Percentiles rank a stretch among this genome's conserved stretches.
These are phyloP conservation scores for Stromatinia cepivora DNA, from an alignment of 2,329 filamentous ascomycete species.

Conservation along the genomic window DNA sequence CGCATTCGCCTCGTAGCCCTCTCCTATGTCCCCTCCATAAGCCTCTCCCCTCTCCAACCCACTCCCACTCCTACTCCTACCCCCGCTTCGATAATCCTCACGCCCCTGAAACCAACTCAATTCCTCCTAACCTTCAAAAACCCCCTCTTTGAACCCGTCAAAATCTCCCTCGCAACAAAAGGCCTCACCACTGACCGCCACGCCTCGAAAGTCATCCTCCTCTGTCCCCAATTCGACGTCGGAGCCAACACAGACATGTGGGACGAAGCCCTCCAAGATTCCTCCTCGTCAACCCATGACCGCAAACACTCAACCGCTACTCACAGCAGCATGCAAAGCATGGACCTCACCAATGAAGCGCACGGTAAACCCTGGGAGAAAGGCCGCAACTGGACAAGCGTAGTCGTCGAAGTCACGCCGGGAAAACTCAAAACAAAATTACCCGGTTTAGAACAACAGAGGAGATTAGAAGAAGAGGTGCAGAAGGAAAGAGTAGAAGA, in stretches of 20 bases:
- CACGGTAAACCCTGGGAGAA: constrained; percentile 91
- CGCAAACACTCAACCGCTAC: constrained; percentile 12
- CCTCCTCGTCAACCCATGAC: background rate
- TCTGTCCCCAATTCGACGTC: constrained; percentile 92
- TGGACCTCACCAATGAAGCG: constrained; percentile 17
- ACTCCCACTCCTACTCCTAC: constrained; percentile 21
- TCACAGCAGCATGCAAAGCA: constrained; percentile 15
- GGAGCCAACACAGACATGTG: constrained; percentile 91
- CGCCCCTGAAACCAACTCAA: constrained; percentile 59
- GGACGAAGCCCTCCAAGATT: constrained; percentile 69
- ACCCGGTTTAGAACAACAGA: constrained; percentile 44
- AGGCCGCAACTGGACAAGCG: constrained; percentile 90
- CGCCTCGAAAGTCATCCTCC: constrained; percentile 78
- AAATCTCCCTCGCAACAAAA: constrained; percentile 84
- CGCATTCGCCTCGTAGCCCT: constrained; percentile 88
- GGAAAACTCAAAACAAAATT: constrained; percentile 41
- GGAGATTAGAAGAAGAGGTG: constrained; percentile 55
- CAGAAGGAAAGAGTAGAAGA: constrained; percentile 20
- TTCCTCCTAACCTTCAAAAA: constrained; percentile 91
- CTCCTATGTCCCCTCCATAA: constrained; percentile 82
- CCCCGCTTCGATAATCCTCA: constrained; percentile 23
- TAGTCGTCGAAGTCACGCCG: constrained; percentile 86
- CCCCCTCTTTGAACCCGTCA: constrained; percentile 87
- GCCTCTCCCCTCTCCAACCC: constrained; percentile 62
- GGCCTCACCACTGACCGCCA: constrained; percentile 75